These are phyloP conservation scores for Suillus subalutaceus DNA, from an alignment of 768 basidiomycete genomes.

Conservation along the genomic window DNA sequence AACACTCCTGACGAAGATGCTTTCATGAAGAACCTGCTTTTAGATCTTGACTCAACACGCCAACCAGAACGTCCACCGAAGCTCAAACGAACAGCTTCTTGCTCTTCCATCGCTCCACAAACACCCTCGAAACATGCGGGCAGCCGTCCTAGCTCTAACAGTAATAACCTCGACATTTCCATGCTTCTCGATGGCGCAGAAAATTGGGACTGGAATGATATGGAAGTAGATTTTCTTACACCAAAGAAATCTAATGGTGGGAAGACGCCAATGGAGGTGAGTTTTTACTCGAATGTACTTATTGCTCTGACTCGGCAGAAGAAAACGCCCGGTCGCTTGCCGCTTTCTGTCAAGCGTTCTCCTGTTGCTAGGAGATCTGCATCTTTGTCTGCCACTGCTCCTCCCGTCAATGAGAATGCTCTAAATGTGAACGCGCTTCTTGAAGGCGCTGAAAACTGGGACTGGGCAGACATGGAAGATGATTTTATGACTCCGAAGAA, in stretches of 20 bases:
- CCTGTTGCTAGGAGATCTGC: conserved; percentile 16
- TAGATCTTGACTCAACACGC: conserved; percentile 50
- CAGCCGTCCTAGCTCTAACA: conserved; percentile 14
- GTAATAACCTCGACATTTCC: conserved; percentile 44
- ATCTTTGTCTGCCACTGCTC: conserved; percentile 14
- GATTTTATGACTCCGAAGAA: conserved; percentile 55
- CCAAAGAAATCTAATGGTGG: conserved; percentile 49
- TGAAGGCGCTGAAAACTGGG: conserved; percentile 71
- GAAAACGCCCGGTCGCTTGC: conserved; percentile 18
- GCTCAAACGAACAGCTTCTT: conserved; percentile 14
- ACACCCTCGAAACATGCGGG: conserved; percentile 22
- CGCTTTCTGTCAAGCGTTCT: conserved; percentile 23
- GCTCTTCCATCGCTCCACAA: conserved; percentile 3
- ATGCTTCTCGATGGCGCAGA: conserved; percentile 66
- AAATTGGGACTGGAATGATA: conserved; percentile 70
- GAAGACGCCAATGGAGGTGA: conserved; percentile 23
- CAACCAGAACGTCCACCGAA: conserved; percentile 31
- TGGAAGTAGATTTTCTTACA: conserved; percentile 50
- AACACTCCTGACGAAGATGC: conserved; percentile 53
- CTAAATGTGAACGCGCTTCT: conserved; percentile 52
- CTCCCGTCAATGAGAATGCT: conserved; percentile 25
- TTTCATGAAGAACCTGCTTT: conserved; percentile 58
- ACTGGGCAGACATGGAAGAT: conserved; percentile 60
- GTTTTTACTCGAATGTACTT: background rate
- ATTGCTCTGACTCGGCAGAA: conserved; percentile 15